Conservation (phyloP, 345 rosid genomes). For the Erysimum cheiranthoides region DNA sequence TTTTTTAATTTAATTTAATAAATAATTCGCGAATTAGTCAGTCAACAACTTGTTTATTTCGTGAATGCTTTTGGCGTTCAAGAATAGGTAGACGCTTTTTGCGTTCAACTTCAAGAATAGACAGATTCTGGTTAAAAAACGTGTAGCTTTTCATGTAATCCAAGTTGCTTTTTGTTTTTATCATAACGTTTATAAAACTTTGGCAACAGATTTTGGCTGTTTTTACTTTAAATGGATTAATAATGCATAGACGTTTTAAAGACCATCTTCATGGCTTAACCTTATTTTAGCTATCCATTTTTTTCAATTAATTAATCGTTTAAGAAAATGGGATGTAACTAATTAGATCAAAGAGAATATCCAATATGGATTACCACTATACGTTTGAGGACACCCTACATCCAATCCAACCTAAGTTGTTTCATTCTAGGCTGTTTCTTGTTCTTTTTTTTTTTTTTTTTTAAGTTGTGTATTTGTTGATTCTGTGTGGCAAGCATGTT, state of each 20-base stretch:
- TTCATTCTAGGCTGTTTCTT: background rate
- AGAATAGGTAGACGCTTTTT: conserved; percentile 13
- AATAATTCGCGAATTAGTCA: conserved; percentile 9
- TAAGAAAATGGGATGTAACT: background rate
- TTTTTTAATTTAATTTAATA: background rate
- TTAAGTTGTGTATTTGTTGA: background rate
- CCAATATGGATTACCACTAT: background rate
- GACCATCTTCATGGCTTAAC: background rate
- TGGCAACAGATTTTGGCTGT: conserved; percentile 33
- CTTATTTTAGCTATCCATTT: background rate
- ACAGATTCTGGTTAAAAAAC: conserved; percentile 21
- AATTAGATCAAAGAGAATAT: background rate
- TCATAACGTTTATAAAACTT: conserved; percentile 38
- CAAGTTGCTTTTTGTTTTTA: conserved; percentile 25
- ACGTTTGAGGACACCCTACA: background rate
- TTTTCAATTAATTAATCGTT: background rate
- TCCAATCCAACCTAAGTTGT: background rate
- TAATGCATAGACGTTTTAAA: background rate
- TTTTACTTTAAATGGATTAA: background rate
- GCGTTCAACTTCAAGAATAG: conserved; percentile 33
- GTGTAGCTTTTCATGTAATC: conserved; percentile 31
- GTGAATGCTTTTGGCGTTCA: conserved; percentile 36
- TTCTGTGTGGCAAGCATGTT: background rate
- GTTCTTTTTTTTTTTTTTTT: background rate
- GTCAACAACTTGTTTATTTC: conserved; percentile 46